Base-by-base conservation (phyloP, 345 rosid species). In the Moricandia moricandioides region DNA sequence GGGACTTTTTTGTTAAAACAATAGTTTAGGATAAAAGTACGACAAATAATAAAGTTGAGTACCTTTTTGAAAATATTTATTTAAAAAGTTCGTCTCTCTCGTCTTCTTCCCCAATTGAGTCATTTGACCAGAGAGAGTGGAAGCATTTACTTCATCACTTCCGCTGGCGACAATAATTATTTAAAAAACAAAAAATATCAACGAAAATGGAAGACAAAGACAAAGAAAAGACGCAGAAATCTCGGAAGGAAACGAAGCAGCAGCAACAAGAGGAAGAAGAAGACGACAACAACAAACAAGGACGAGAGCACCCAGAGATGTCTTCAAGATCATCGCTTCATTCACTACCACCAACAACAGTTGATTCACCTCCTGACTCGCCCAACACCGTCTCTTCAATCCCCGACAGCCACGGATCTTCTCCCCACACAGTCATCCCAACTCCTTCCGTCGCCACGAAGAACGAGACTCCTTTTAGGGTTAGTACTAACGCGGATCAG, bases 331-430 rank as follows among this genome's bases (percentile, higher is more conserved):
- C 82, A 24, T 73, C 82, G 5, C 74, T 68, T 54, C 82, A 67
- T 16, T 61, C 78, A 68, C 0, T 78, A 54, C 86, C 88, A 37
- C 75, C 84, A 54, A 45, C 63, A 21, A 52, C 60, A 1, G 6
- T 63, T 3, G 69, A 78, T 7, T 78, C 87, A 39, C 80, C 79
- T 33, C 72, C 82, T 8, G 84, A 76, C 65, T 83, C 88, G n/a
- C 77, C 77, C 1, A 12, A 5, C 62, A 75, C 86, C 0, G 77
- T 80, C n/a, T 78, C 85, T 49, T 56, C 83, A n/a, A 77, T 81
- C 45, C 75, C 91, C 55, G 76, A 70, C 52, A 81, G 81, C 65
- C 85, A 80, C 64, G 83, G 78, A 27, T 81, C 81, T 80, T 85
- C 94, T 1, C 81, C 78, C 10, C 76, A 75, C 34, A 72, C 76